phyloP scores from a whole-genome alignment of 306 rosid genomes.

The Betula pendula region DNA sequence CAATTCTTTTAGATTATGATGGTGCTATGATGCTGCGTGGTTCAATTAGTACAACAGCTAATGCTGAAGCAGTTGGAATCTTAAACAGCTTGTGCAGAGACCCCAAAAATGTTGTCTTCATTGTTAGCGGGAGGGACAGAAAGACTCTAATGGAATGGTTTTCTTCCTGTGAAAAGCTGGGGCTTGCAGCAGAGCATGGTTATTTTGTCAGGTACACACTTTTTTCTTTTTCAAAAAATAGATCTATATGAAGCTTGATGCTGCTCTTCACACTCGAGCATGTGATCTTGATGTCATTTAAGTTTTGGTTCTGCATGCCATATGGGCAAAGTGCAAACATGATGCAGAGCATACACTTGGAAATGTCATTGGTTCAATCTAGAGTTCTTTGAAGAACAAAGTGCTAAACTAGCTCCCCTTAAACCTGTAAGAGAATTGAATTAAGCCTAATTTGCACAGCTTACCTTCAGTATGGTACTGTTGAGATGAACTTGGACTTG shows the following conservation, averaged over 20 bases:
- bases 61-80: slow-evolving; percentile 59
- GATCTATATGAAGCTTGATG: background rate
- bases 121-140: slow-evolving; percentile 84
- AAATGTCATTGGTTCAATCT: background rate
- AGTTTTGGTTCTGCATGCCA: background rate
- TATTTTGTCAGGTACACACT: slow-evolving; percentile 65
- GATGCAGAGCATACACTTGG: background rate
- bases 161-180: slow-evolving; percentile 70
- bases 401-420: background rate
- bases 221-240: background rate
- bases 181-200: slow-evolving; percentile 90
- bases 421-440: background rate
- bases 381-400: background rate
- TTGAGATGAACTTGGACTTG: background rate
- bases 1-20: slow-evolving; percentile 83
- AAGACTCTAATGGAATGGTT: slow-evolving; percentile 70
- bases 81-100: slow-evolving; percentile 74
- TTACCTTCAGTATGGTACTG: background rate
- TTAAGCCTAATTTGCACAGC: background rate
- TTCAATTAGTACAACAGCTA: slow-evolving; percentile 63
- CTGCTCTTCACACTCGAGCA: background rate
- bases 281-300: background rate
- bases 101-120: slow-evolving; percentile 68
- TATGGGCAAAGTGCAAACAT: background rate
- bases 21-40: slow-evolving; percentile 68